Evolutionary conservation across 495 filamentous ascomycete species (phyloP), one percentile per base, ranked within the genome.

Genomic region (Ascodesmis nigricans): DNA sequence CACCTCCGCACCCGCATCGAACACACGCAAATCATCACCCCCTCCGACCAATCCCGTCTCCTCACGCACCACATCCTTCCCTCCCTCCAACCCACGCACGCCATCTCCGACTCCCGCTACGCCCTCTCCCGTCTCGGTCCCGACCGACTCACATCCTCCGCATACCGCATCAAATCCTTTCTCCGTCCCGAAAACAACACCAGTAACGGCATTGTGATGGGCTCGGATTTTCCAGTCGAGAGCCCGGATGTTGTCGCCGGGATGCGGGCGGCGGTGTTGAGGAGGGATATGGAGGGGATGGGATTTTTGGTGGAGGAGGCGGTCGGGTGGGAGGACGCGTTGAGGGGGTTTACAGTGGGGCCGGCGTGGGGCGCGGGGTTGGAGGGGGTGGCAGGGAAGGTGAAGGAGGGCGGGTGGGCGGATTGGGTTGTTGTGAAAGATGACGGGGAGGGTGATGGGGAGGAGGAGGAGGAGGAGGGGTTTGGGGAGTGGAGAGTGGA

Each of bases 31-130:
- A 74, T 74, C 33, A 67, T 73, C 31, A 60, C 66, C 38, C 65
- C 65, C n/a, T 55, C 56, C 21, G 69, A 74, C 49, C 68, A 73
- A 40, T 38, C 34, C 0, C 58, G 62, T 18, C 64, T 75, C 40
- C 44, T 47, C 14, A 50, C 51, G 8, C 39, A 69, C 10, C 67
- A 67, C 8, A 66, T 75, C 36, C 63, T 74, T 38, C 67, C 70
- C 0, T 67, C 62, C n/a, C 65, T 75, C 42, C 71, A 75, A 44
- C 71, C 71, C 0, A 73, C 71, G 1, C 70, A 75, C 38, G 71
- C 71, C 21, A 73, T 68, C 7, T 67, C 64, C 6, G 71, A 75
- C 43, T 66, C 64, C 59, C 46, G 57, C 3, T 73, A 73, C 38
- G 71, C 65, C 13, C 59, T 66, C 33, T 40, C 31, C 5, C 58